Percentiles rank a stretch among this genome's conserved stretches.
phyloP scores from a whole-genome alignment of 2,329 filamentous ascomycete species.

The Cladophialophora bantiana region DNA sequence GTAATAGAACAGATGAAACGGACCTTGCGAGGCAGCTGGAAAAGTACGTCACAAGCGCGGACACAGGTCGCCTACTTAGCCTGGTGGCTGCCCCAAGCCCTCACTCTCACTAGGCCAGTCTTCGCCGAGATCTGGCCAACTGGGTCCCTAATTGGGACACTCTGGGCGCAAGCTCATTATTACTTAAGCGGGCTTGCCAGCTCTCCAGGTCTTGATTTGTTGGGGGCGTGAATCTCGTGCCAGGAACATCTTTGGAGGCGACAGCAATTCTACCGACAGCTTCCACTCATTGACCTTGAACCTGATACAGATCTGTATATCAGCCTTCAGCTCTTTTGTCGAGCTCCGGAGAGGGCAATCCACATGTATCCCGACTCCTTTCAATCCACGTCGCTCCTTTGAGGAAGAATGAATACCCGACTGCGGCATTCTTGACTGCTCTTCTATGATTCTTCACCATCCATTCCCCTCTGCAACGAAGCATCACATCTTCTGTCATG shows the following conservation, averaged over 20 bases:
- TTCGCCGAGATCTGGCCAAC: not conserved
- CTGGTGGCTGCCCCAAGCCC: not conserved
- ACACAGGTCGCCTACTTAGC: not conserved
- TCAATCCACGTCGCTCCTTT: constrained; percentile 16
- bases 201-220: constrained; percentile 8
- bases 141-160: not conserved
- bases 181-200: constrained; percentile 5
- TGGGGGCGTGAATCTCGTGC: constrained; percentile 20
- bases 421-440: constrained; percentile 20
- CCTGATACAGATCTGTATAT: not conserved
- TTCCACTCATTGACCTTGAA: constrained; percentile 16
- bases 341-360: constrained; percentile 1
- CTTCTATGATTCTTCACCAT: constrained; percentile 8
- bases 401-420: constrained; percentile 25
- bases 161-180: not conserved
- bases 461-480: constrained; percentile 1
- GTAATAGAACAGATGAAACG: constrained; percentile 1
- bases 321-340: not conserved
- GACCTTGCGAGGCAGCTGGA: constrained; percentile 12
- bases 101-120: not conserved
- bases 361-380: not conserved
- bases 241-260: constrained; percentile 20
- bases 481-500: constrained; percentile 26
- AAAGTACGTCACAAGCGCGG: constrained; percentile 17
- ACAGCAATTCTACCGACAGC: constrained; percentile 14